Base-by-base conservation (phyloP, 2,329 filamentous ascomycete species). In the Nigrograna mackinnonii region DNA sequence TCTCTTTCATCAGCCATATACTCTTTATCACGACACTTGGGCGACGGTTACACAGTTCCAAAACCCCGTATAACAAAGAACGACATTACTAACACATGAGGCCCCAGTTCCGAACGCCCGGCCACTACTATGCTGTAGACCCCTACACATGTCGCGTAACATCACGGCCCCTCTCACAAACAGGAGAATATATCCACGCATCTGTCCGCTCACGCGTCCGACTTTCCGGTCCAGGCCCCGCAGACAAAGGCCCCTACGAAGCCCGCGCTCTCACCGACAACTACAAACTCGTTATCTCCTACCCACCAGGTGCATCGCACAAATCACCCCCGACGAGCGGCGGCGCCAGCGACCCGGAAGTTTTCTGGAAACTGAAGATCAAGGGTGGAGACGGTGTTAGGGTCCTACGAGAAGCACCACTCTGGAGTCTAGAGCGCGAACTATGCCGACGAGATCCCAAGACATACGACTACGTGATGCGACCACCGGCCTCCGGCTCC, bases 171-270 rank as follows among this genome's bases (percentile, higher is more conserved):
- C 65, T 79, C 22, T 60, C 67, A 22, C 66, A 77, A 43, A 79
- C 76, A 18, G 69, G 74, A 49, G 76, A 79, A 57, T 79, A 78
- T 52, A 72, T 79, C 21, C 76, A 79, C 52, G 69, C 76, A 4
- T 73, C 65, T 4, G 76, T 73, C 4, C 70, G 76, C 16, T 64
- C 73, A 1, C 68, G 76, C 12, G 50, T 71, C 33, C 68, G 68
- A 11, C 66, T 77, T 4, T 54, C 66, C 44, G 76, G 76, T 4
- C 75, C 75, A 1, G 75, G 75, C 4, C 49, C 70, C 31, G 56
- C 69, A 24, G 76, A 78, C 57, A 66, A 64, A 24, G 71, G 71
- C 33, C 31, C 54, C 19, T 79, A 79, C 55, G 68, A 74, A 16
- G 56, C 55, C 61, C 70, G 50, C 44, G 70, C 72, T 3, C 59